Evolutionary conservation across 129 eudicot species (phyloP).

Genomic region (Logfia minima): DNA sequence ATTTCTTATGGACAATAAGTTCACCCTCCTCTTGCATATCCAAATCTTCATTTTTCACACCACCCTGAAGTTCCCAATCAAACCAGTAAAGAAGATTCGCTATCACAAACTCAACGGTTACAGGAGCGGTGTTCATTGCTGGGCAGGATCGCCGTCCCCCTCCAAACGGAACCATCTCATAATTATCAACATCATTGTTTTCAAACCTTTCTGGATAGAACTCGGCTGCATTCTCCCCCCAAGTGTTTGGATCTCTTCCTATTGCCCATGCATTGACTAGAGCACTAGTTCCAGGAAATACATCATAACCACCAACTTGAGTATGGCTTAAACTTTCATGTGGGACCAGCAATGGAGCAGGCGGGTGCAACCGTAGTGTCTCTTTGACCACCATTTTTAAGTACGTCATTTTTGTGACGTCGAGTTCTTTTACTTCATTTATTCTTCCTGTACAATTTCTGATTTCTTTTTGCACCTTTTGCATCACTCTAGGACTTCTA

Average conservation of each 20-base stretch:
- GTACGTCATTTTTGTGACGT: slow-evolving; percentile 50
- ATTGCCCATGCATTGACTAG: slow-evolving; percentile 54
- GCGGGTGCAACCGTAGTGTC: slow-evolving; percentile 51
- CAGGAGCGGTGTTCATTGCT: slow-evolving; percentile 38
- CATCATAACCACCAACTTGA: slow-evolving; percentile 42
- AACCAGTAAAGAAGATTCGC: slow-evolving; percentile 51
- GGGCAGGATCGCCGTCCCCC: slow-evolving; percentile 63
- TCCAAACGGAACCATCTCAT: slow-evolving; percentile 53
- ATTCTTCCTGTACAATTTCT: slow-evolving; percentile 22
- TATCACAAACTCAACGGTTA: slow-evolving; percentile 39
- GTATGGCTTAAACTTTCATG: slow-evolving; percentile 22
- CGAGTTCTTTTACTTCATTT: slow-evolving; percentile 26
- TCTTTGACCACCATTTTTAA: slow-evolving; percentile 64
- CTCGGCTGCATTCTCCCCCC: slow-evolving; percentile 53
- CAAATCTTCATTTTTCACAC: slow-evolving; percentile 35
- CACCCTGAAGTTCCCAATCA: slow-evolving; percentile 46
- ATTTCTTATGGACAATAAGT: slow-evolving; percentile 12
- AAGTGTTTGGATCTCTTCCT: slow-evolving; percentile 37
- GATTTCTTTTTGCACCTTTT: slow-evolving; percentile 49
- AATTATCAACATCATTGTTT: slow-evolving; percentile 38
- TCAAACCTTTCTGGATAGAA: slow-evolving; percentile 67
- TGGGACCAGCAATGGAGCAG: slow-evolving; percentile 40
- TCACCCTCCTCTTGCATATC: slow-evolving; percentile 31
- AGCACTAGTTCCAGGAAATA: slow-evolving; percentile 39
- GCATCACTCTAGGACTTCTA: slow-evolving; percentile 40